Base-by-base conservation (phyloP, 495 filamentous ascomycete species). In the Penicillium riverlandense region DNA sequence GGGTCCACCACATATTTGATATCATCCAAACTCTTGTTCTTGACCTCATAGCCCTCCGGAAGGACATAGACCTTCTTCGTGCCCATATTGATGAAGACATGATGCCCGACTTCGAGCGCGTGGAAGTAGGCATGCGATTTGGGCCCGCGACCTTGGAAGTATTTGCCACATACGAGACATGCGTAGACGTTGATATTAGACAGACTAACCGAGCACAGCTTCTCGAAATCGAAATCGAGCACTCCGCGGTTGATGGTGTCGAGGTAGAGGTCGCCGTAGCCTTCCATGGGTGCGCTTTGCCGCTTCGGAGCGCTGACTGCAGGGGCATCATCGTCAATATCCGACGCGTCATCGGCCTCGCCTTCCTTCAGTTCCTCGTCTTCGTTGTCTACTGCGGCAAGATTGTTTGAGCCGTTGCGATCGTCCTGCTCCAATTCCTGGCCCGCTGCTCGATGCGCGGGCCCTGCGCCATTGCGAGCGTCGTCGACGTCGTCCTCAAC, bases 101-200 rank as follows among this genome's bases (percentile, higher is more conserved):
- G 94, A 61, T 99, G 92, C 44, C 81, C 85, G 44, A 88, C 81
- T 48, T 99, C 94, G 22, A 99, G 82, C 44, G 92, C 88, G 69
- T 99, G 92, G 60, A 92, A 96, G 71, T 99, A 99, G 38, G 94
- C 94, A 62, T 96, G 83, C 37, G 89, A 94, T 52, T 95, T 95
- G 10, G 86, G 86, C 1, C 92, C 92, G 51, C 94, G 79, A 13
- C 92, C 92, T 60, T 96, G 90, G 62, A 85, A 99, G 70, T 97
- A 99, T 71, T 92, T 95, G 28, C 92, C 94, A 61, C 92, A 99
- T 0, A 97, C 88, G 15, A 99, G 76, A 57, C 92, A 99, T 3
- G 94, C 92, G 62, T 99, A 99, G 40, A 99, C 90, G 53, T 99
- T 97, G 70, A 96, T 96, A 58, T 96, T 97, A 14, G 90, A 95